Evolutionary conservation across 306 rosid species (phyloP).

Genomic region (Vigna reflexopilosa): DNA sequence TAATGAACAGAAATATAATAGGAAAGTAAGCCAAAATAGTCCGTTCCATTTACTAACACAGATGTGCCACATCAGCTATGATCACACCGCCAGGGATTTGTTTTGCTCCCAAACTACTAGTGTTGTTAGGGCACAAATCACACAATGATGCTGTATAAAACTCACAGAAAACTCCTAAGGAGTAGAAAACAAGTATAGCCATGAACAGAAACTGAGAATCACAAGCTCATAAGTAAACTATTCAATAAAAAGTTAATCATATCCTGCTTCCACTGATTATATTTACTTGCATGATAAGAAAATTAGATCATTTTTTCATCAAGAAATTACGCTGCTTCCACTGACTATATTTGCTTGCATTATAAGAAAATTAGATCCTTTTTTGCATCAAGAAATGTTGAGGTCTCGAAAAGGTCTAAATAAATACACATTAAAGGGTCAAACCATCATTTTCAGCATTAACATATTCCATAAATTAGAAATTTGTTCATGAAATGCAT

Average conservation of each 20-base stretch:
- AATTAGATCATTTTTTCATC: neutral
- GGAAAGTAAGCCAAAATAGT: slow-evolving; percentile 4
- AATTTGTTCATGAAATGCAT: neutral
- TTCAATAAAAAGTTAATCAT: slow-evolving; percentile 9
- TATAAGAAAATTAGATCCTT: neutral
- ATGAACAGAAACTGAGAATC: neutral
- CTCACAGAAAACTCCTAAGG: neutral
- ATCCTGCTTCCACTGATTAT: neutral
- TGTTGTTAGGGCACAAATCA: slow-evolving; percentile 21
- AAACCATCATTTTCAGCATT: slow-evolving; percentile 12
- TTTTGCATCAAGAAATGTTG: slow-evolving; percentile 12
- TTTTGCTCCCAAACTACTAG: neutral
- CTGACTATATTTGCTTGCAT: neutral
- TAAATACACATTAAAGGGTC: neutral
- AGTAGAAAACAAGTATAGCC: slow-evolving; percentile 4
- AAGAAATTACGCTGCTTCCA: neutral
- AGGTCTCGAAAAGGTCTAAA: neutral
- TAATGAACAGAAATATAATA: neutral
- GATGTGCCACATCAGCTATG: slow-evolving; percentile 17
- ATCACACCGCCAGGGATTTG: slow-evolving; percentile 10
- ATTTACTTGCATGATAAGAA: neutral
- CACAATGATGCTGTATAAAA: neutral
- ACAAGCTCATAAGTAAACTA: neutral
- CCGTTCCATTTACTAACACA: neutral
- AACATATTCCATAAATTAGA: slow-evolving; percentile 17